Percentiles rank a stretch among this genome's conserved stretches.
Evolutionary conservation across 2,329 filamentous ascomycete species (phyloP).

Genomic region (Parastagonospora avenae): DNA sequence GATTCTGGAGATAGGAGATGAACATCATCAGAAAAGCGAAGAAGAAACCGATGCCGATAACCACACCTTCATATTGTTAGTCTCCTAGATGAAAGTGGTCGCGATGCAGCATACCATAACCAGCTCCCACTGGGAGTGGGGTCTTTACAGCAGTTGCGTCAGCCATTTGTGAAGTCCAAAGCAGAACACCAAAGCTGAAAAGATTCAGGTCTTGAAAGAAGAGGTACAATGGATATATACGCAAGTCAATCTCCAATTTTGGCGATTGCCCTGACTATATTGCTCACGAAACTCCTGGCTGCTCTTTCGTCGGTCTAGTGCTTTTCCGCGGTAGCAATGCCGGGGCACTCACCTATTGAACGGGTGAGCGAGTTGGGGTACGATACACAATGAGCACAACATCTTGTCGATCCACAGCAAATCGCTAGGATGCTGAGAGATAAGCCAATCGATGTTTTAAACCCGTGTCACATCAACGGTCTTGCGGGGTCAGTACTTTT

Average conservation of each 20-base stretch:
- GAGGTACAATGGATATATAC: background rate
- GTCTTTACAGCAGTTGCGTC: conserved; percentile 12
- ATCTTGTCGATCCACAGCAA: background rate
- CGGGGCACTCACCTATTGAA: background rate
- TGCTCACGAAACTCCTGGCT: background rate
- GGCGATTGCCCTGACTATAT: background rate
- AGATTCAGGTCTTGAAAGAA: background rate
- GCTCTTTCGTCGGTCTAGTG: background rate
- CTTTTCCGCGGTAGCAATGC: background rate
- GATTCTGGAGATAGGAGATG: conserved; percentile 45
- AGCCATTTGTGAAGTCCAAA: conserved; percentile 17
- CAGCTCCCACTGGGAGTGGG: conserved; percentile 46
- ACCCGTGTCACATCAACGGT: background rate
- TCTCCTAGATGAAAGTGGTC: too few species aligned
- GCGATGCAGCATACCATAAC: conserved; percentile 50
- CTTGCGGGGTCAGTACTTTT: conserved; percentile 1
- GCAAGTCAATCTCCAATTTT: background rate
- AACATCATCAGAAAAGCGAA: conserved; percentile 43
- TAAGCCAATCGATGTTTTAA: background rate
- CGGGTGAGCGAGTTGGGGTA: background rate
- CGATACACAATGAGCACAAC: background rate
- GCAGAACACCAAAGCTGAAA: background rate
- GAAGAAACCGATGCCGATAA: conserved; percentile 56
- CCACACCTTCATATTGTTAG: conserved; percentile 30
- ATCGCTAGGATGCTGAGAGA: background rate